Evolutionary conservation across 306 rosid genomes (phyloP), one percentile per base, ranked within the genome.

Genomic region (Quercus glauca): DNA sequence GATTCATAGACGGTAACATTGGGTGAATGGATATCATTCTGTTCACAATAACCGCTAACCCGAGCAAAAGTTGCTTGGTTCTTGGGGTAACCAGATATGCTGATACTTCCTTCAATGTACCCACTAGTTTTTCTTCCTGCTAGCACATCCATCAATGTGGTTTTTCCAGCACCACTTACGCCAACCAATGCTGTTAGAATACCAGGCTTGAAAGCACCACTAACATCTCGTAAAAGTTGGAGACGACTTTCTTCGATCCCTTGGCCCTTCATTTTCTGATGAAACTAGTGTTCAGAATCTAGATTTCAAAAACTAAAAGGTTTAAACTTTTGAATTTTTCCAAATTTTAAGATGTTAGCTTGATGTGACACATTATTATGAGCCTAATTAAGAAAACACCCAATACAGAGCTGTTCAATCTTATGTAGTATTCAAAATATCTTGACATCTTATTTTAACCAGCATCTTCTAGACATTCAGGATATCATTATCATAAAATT

Each of bases 81-180:
- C 80, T 86, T 88, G 19, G 90, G 88, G 55, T 79, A 88, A 71
- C 92, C 92, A 10, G 92, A 88, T 59, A 88, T 25, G 23, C 33
- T 84, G 35, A 88, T 86, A 80, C 76, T 86, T 55, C 89, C 92
- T 82, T 86, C 90, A 58, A 86, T 75, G 58, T 86, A 86, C 20
- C 92, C 92, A 15, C 86, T 78, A 10, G 90, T 88, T 83, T 88
- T 88, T 79, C 92, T 82, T 68, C 90, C 92, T 3, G 88, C 85
- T 51, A 88, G 87, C 51, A 88, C 89, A 86, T 88, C 90, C 88
- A 88, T 81, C 85, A 88, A 78, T 5, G 92, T 88, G 71, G 92
- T 83, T 78, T 88, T 88, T n/a, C 92, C 88, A 65, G 86, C 92
- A 70, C 92, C 92, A 79, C 85, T 88, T 53, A 88, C 90, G 45